Evolutionary conservation across 495 filamentous ascomycete species (phyloP).

Genomic region (Annulohypoxylon moriforme): DNA sequence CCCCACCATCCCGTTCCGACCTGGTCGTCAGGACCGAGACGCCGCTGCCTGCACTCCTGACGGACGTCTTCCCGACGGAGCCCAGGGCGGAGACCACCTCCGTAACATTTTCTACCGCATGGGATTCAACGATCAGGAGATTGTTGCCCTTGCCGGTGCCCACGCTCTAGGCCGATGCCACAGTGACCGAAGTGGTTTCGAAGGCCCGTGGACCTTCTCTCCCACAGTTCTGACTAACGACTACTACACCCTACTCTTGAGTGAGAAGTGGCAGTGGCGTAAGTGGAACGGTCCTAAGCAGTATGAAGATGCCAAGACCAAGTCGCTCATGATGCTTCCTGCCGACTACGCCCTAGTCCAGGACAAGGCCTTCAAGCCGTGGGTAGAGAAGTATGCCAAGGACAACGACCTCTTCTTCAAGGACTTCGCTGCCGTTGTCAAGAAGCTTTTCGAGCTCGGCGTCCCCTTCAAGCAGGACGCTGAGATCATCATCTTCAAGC

Average conservation of each 20-base stretch:
- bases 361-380: slow-evolving; percentile 86
- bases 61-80: slow-evolving; percentile 91
- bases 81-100: slow-evolving; percentile 83
- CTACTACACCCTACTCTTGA: slow-evolving; percentile 85
- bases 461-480: slow-evolving; percentile 82
- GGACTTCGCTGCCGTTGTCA: slow-evolving; percentile 83
- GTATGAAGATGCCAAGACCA: slow-evolving; percentile 85
- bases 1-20: slow-evolving; percentile 87
- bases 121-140: slow-evolving; percentile 98
- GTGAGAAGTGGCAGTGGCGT: slow-evolving; percentile 91
- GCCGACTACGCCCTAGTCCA: slow-evolving; percentile 88
- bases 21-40: slow-evolving; percentile 86
- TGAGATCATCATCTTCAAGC: slow-evolving; percentile 81
- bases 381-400: slow-evolving; percentile 91
- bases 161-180: slow-evolving; percentile 96
- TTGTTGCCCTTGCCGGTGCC: slow-evolving; percentile 88
- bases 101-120: slow-evolving; percentile 95
- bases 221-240: slow-evolving; percentile 96
- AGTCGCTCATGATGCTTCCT: slow-evolving; percentile 96
- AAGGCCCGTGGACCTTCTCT: slow-evolving; percentile 96
- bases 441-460: slow-evolving; percentile 92
- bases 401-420: slow-evolving; percentile 93
- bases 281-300: slow-evolving; percentile 93
- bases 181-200: slow-evolving; percentile 86
- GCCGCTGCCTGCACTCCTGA: slow-evolving; percentile 91